Percentiles rank a stretch among this genome's conserved stretches.
Conservation (phyloP, 371 early-diverging fungal genomes). For the Mortierella sp. region DNA sequence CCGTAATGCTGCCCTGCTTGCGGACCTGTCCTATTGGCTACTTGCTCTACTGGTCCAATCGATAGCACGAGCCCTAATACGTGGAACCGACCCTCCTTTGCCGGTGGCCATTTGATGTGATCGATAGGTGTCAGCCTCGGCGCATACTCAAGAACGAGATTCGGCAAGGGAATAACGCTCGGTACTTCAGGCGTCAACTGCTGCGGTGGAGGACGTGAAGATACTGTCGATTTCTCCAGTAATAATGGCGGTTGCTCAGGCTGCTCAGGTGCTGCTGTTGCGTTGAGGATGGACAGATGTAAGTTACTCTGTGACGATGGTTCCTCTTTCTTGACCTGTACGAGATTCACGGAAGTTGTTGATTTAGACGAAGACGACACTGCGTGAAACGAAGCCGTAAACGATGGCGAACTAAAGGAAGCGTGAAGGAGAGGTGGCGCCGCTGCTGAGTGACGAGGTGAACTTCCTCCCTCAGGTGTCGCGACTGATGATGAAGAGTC, state of each 20-base stretch:
- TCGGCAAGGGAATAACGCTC: slow-evolving; percentile 9
- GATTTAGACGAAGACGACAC: neutral
- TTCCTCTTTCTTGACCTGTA: slow-evolving; percentile 12
- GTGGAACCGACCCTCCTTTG: slow-evolving; percentile 22
- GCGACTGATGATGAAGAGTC: no score
- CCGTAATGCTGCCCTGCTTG: neutral
- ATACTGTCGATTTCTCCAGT: no score
- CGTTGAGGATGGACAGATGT: neutral
- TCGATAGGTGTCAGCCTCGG: slow-evolving; percentile 28
- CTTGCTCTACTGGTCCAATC: slow-evolving; percentile 11
- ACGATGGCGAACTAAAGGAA: neutral
- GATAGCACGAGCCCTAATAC: slow-evolving; percentile 19
- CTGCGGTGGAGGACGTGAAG: no score
- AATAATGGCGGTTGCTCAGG: no score
- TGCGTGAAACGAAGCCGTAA: no score
- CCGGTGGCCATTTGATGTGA: slow-evolving; percentile 26
- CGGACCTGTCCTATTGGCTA: slow-evolving; percentile 11
- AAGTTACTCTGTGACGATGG: neutral
- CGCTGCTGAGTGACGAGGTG: neutral
- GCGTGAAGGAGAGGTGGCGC: neutral
- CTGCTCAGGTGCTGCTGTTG: neutral
- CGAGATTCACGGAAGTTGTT: neutral
- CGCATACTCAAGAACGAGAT: slow-evolving; percentile 6
- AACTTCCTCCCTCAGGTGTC: no score
- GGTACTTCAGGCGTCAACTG: neutral